Evolutionary conservation across 345 rosid species (phyloP), one percentile per base, ranked within the genome.

Genomic region (Cochlearia excelsa): DNA sequence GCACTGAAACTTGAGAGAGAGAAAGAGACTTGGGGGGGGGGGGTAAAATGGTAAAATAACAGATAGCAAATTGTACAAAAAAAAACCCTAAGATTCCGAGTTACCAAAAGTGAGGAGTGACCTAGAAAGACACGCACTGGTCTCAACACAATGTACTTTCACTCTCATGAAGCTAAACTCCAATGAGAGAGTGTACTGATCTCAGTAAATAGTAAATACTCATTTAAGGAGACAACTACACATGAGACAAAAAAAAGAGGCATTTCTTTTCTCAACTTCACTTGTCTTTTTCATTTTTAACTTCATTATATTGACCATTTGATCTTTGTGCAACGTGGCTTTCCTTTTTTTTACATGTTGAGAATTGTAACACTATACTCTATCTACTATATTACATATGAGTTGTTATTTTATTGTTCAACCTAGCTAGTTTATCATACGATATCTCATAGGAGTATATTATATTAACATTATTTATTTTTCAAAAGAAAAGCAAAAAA

Each of bases 1-100:
- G 79, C 80, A 80, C 78, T 73, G 81, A 79, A 78, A 79, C 68
- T 61, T 72, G 74, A 54, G 69, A 71, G 3, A 50, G 57, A 48
- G 53, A 31, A 16, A 16, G 23, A 16, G 23, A 16, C 23, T 9
- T 16, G 59, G 30, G 70, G 62, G 67, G 68, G 59, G 30, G 70
- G 62, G 67, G 68, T 48, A 56, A 69, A 56, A 55, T 52, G 55
- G 42, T 59, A 42, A 59, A 52, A 68, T 49, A 63, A 16, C 74
- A 63, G 69, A 63, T 70, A 50, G 61, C n/a, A 38, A 68, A 68
- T 2, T 27, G 57, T 55, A 58, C 26, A 45, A 57, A 61, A 77
- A 45, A 45, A 84, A 83, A 83, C 75, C 75, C 82, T 77, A 75
- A 90, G 95, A 90, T 90, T 77, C 94, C 80, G 63, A 59, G 67